Evolutionary conservation across 306 rosid genomes (phyloP), one percentile per base, ranked within the genome.

Genomic region (Prunus persica): DNA sequence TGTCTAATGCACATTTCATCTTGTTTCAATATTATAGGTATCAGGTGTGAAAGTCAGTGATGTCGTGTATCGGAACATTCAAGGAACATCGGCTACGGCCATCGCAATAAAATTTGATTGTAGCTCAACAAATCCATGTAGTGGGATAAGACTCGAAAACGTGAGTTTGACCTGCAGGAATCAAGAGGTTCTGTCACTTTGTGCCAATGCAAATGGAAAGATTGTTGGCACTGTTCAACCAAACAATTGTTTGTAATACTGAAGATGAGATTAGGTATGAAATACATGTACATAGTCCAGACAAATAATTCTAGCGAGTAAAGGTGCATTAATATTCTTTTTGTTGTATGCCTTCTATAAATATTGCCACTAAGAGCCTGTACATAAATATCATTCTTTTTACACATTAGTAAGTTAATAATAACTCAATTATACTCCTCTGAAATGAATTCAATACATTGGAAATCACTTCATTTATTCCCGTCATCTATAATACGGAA

Each of bases 71-170:
- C 43, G n/a, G 65, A 51, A 51, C 12, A 49, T 75, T 27, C 55
- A 5, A n/a, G 78, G 78, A 30, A 75, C 78, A n/a, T 64, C 78
- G 0, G 71, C 78, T 4, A 75, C 78, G 4, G 10, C 70, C 6
- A 22, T 64, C 12, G 78, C 78, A 32, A 51, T 64, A 2, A 64
- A 62, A 16, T 75, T 75, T 54, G 78, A 62, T 64, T 75, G 71
- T 43, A 75, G 78, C 8, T 6, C 61, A 27, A 47, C 18, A 28
- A 75, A 75, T 47, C 71, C 78, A 64, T 63, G 78, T 27, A 45
- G 9, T 10, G 71, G 78, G 50, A 63, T 75, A 18, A 58, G 4
- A 22, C 52, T 75, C 4, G 63, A 75, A n/a, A 67, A 46, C 8
- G 63, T 75, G 9, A 63, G 27, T 27, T 24, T 75, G 5, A 75